Conservation (phyloP, 2,329 filamentous ascomycete genomes). For the Pseudogymnoascus pannorum region DNA sequence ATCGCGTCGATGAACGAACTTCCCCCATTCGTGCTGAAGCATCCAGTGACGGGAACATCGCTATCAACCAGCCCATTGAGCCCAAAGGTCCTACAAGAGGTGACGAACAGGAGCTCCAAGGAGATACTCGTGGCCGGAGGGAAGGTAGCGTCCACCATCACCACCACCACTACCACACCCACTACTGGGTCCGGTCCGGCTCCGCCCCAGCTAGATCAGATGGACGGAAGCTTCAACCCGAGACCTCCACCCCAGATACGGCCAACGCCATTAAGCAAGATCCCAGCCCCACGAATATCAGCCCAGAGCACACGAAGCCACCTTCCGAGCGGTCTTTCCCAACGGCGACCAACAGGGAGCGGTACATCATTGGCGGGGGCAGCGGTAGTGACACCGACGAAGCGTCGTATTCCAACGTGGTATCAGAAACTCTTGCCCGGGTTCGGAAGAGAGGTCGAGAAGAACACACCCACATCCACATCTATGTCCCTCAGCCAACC, state of each 20-base stretch:
- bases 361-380: slow-evolving; percentile 21
- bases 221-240: slow-evolving; percentile 10
- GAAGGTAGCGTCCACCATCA: slow-evolving; percentile 31
- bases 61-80: not conserved
- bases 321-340: slow-evolving; percentile 16
- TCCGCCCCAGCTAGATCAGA: slow-evolving; percentile 16
- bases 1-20: slow-evolving; percentile 17
- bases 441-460: slow-evolving; percentile 14
- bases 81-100: not conserved
- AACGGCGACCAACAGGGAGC: slow-evolving; percentile 17
- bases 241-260: slow-evolving; percentile 11
- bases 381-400: slow-evolving; percentile 9
- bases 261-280: slow-evolving; percentile 9
- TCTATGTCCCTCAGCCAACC: slow-evolving; percentile 23
- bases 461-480: slow-evolving; percentile 28
- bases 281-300: slow-evolving; percentile 6
- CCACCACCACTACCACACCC: slow-evolving; percentile 53
- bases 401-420: slow-evolving; percentile 16
- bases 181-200: slow-evolving; percentile 44
- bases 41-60: slow-evolving; percentile 15
- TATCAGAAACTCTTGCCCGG: slow-evolving; percentile 18
- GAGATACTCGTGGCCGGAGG: not conserved
- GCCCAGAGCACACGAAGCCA: slow-evolving; percentile 12
- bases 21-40: slow-evolving; percentile 19
- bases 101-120: not conserved